Conservation (phyloP, 2,329 filamentous ascomycete species). For the Aspergillus viridinutans region DNA sequence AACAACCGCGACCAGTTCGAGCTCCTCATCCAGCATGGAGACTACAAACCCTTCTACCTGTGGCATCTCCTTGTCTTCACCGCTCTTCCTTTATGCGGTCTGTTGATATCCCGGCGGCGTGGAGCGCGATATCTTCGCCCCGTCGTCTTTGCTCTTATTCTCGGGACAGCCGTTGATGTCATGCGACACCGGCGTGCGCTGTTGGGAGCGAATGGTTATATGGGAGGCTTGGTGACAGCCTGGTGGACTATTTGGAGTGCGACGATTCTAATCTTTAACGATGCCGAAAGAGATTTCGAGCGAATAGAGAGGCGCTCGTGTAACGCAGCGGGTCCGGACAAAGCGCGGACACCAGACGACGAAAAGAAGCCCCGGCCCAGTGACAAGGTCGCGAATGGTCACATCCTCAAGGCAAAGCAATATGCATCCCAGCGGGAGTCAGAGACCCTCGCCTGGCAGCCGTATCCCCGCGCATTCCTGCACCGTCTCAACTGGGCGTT, state of each 20-base stretch:
- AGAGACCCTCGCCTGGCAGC: conserved; percentile 48
- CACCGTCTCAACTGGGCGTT: conserved; percentile 56
- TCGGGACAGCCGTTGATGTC: conserved; percentile 41
- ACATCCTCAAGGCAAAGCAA: not conserved
- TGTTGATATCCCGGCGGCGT: conserved; percentile 48
- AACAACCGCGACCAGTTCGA: conserved; percentile 22
- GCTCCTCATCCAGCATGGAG: conserved; percentile 22
- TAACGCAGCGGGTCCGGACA: not conserved
- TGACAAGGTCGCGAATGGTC: not conserved
- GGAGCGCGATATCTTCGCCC: conserved; percentile 38
- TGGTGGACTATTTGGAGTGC: conserved; percentile 54
- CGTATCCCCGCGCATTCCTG: conserved; percentile 47
- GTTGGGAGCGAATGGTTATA: conserved; percentile 50
- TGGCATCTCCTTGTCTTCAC: conserved; percentile 30
- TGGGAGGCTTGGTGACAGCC: conserved; percentile 50
- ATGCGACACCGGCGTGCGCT: conserved; percentile 46
- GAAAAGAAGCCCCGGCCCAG: not conserved
- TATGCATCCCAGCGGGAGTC: not conserved
- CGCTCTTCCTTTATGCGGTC: conserved; percentile 43
- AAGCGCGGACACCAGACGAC: not conserved
- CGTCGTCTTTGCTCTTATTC: conserved; percentile 42
- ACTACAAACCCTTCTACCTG: conserved; percentile 32
- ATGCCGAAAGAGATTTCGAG: conserved; percentile 52
- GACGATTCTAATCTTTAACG: conserved; percentile 52
- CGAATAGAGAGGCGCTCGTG: conserved; percentile 47